Base-by-base conservation (phyloP, 139 green algal genomes). In the Chlamydomonas schloesseri region DNA sequence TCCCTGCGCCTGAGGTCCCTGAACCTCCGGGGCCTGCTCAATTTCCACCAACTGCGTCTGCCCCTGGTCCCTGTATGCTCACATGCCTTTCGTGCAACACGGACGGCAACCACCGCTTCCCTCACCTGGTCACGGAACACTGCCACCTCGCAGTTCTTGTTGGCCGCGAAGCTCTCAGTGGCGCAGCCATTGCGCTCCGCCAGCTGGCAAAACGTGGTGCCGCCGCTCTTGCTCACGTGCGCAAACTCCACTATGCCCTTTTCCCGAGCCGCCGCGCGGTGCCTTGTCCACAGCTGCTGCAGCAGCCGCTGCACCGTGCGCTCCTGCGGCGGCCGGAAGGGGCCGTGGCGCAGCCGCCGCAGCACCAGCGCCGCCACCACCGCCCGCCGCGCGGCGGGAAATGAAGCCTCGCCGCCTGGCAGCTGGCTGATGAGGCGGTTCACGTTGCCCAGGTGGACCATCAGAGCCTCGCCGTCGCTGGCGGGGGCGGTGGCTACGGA, bases 121-220 rank as follows among this genome's bases (percentile, higher is more conserved):
- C 75, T n/a, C 70, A 83, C 77, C n/a, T 62, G 1, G 46, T 83
- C 77, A 2, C 55, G 20, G 46, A 83, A 83, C 18, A 37, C 68
- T 1, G n/a, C 0, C 18, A 83, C 42, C 6, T 72, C 28, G 47
- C 79, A 85, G 31, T 85, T 85, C 1, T 23, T 31, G 23, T 69
- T 28, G 9, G 37, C 28, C 9, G 28, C 31, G 36, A 85, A 85
- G 23, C 47, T 50, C 47, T 85, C 31, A 10, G 65, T 77, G 4
- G 20, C 29, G 67, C 79, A 85, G 46, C 79, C 79, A 47, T 85
- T 85, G 23, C 47, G 28, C 31, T 42, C 42, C 46, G 47, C 79
- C 11, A 73, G 29, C 31, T 76, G 67, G 37, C 79, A 85, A 23
- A 85, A 53, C 1, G 47, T 85, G 8, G 79, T 85, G 79, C 79